Base-by-base conservation (phyloP, 495 filamentous ascomycete species). In the Neurospora sp. region DNA sequence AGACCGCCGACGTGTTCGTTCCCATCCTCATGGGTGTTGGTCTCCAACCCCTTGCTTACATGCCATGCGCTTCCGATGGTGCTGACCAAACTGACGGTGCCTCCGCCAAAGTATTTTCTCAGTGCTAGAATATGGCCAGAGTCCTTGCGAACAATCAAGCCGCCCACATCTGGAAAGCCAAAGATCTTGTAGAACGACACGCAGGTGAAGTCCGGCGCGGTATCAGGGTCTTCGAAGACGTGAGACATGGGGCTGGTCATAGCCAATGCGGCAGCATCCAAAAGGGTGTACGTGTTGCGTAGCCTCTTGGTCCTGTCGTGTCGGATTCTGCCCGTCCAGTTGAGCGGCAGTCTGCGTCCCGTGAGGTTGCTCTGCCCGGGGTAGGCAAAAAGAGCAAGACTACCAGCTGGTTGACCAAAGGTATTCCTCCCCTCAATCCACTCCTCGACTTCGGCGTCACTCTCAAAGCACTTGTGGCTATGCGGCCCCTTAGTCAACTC, bases 131-230 rank as follows among this genome's bases (percentile, higher is more conserved):
- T 86, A 61, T 88, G 84, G 2, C 87, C 89, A 27, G 90, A 88
- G 22, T 84, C 82, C 75, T 85, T 89, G 37, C 90, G 86, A 14
- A 94, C 85, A 44, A 93, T 85, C 31, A 94, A 79, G 6, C 87
- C 92, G 2, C 92, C 92, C 18, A 95, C 84, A 71, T 94, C 89
- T 0, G 92, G 92, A 72, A 92, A 92, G 16, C 92, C 92, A 77
- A 94, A 94, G 70, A 94, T 91, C 80, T 95, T 95, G 80, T 94
- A 94, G 77, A 94, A 89, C 9, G 89, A 92, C 31, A 94, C 73
- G 42, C 87, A 88, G 8, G 85, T 88, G 73, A 94, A 94, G 75
- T 95, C 92, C 1, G 92, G 91, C 10, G 91, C 90, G 20, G 78
- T 80, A 10, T 83, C 81, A 3, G 86, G 76, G 73, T 93, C 73